Evolutionary conservation across 257 asterid species (phyloP), one percentile per base, ranked within the genome.

Genomic region (Plectranthus barbatus): DNA sequence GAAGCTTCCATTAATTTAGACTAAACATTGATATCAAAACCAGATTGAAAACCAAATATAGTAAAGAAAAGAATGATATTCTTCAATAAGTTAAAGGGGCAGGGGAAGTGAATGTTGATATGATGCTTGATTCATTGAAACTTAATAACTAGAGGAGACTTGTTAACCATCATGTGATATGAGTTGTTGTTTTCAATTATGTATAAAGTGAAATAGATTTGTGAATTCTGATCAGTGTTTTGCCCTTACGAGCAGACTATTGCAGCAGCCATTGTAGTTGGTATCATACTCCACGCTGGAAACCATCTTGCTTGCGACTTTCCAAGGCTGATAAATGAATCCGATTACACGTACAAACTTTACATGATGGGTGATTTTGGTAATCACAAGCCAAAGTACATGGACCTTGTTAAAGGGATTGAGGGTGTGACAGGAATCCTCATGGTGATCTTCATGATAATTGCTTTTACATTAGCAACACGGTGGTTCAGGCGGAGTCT

Each of bases 301-400:
- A 89, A 89, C 80, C 99, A 92, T 47, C 95, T 92, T 45, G 87
- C 95, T 3, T 92, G 99, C 36, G 99, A 92, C 76, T 92, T 92
- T 64, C 99, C 99, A 15, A 82, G 91, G 84, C 90, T 92, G 39
- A 74, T 79, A 63, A 18, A 77, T 20, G 83, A 71, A 68, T 21
- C 94, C 1, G 66, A 72, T 15, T 20, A 44, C 24, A 37, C 3
- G 2, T 92, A 92, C 74, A 40, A 33, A 11, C 61, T 3, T n/a
- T 81, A 77, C 47, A 26, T 92, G 60, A 37, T 4, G 4, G 15
- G 68, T 0, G 88, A 72, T 57, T 92, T 92, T 67, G 99, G 99
- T 4, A 11, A 9, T 29, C 39, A 37, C 11, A 77, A 67, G 76
- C 99, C 99, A 41, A 50, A 7, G 1, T 92, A 92, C 62, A 42